Evolutionary conservation across 2,329 filamentous ascomycete genomes (phyloP), one percentile per base, ranked within the genome.

Genomic region (Colletotrichum kahawae): DNA sequence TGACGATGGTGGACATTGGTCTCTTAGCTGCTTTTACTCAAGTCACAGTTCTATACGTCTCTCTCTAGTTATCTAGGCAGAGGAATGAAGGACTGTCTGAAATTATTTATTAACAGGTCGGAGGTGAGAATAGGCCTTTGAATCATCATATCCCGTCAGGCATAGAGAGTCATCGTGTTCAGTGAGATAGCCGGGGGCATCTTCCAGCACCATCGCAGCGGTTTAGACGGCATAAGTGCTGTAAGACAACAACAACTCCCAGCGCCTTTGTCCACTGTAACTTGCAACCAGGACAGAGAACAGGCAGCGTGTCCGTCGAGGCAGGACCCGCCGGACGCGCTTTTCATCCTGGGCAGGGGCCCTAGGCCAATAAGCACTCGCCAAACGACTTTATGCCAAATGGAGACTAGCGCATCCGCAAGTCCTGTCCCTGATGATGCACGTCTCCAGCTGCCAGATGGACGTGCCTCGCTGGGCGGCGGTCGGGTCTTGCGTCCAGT

Each of bases 361-460:
- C 43, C 43, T 51, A 6, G 27, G 33, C 72, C 72, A 75, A 75
- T 73, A 10, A 68, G 43, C 36, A 33, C 24, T 27, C 63, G 34
- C 62, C 8, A 7, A 10, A 34, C 13, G 14, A 6, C 5, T 29
- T 5, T 13, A 56, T 5, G 27, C 59, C 65, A 14, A 4, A 36
- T 69, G 2, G 1, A 18, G 73, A 31, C 57, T 74, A 74, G 73
- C 24, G 57, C 18, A 3, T n/a, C n/a, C 33, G 71, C 71, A 72
- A 56, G 34, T 57, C 57, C 57, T n/a, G 54, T 57, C 21, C 71
- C 67, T 71, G 69, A 57, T 75, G 70, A 56, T 75, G 73, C 70
- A 74, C 43, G 73, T 75, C 70, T 74, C 69, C 63, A 65, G 67
- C 59, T 65, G 67, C 59, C 48, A 57, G 36, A 59, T 67, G 16